These are phyloP conservation scores for Physaria fendleri DNA, from an alignment of 345 rosid genomes.

Conservation along the genomic window DNA sequence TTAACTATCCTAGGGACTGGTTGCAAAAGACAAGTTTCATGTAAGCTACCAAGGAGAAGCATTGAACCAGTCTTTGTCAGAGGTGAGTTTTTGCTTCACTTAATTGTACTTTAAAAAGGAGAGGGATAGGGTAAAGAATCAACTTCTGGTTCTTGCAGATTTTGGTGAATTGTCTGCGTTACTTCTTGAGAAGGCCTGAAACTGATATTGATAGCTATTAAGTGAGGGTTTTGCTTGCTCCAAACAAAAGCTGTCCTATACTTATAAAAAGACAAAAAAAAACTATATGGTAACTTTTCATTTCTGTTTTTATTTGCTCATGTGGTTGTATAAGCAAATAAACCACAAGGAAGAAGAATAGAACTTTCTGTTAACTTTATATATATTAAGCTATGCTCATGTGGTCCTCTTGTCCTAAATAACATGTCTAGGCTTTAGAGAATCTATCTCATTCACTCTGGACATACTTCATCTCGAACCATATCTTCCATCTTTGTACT, in stretches of 20 bases:
- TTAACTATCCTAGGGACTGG: constrained; percentile 52
- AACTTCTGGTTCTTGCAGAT: constrained; percentile 46
- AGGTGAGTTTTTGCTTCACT: constrained; percentile 37
- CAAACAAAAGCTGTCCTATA: neutral
- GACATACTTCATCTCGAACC: too few species aligned
- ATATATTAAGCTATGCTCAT: too few species aligned
- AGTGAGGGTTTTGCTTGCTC: neutral
- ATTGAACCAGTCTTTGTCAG: constrained; percentile 58
- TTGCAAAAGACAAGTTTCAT: constrained; percentile 89
- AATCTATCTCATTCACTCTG: too few species aligned
- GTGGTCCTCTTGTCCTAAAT: too few species aligned
- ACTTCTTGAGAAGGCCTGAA: constrained; percentile 90
- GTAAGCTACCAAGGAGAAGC: constrained; percentile 95
- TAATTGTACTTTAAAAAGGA: neutral
- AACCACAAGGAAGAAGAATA: too few species aligned
- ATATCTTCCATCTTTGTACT: too few species aligned
- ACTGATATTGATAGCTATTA: constrained; percentile 81
- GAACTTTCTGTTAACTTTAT: too few species aligned
- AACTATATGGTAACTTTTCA: too few species aligned
- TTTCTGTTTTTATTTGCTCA: too few species aligned
- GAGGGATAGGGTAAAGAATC: neutral
- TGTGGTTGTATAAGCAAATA: too few species aligned
- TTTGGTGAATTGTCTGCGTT: constrained; percentile 69
- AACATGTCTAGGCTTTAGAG: too few species aligned
- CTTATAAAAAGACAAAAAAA: too few species aligned